Percentiles rank a stretch among this genome's conserved stretches.
phyloP scores from a whole-genome alignment of 495 filamentous ascomycete species.

The Amphirosellinia nigrospora region DNA sequence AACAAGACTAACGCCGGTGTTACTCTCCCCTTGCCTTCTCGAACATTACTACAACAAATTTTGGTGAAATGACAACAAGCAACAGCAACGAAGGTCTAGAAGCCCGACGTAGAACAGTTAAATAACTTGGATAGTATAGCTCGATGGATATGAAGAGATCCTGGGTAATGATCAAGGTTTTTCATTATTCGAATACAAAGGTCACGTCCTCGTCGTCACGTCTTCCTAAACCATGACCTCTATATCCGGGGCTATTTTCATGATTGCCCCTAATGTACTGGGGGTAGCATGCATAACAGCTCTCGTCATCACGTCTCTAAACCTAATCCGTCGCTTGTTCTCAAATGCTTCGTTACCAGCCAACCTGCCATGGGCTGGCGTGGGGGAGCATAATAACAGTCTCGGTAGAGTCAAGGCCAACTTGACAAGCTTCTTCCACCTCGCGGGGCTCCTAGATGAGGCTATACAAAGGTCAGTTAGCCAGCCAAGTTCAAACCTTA shows the following conservation, averaged over 20 bases:
- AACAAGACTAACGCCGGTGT: neutral
- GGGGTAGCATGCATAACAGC: neutral
- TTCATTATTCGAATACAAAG: neutral
- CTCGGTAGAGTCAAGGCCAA: constrained; percentile 26
- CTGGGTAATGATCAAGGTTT: neutral
- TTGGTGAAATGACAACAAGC: neutral
- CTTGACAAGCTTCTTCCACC: constrained; percentile 26
- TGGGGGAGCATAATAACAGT: neutral
- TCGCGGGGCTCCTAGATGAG: constrained; percentile 28
- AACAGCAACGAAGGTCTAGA: neutral
- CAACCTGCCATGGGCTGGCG: constrained; percentile 30
- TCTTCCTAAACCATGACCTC: neutral
- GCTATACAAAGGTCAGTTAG: constrained; percentile 23
- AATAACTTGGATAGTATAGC: neutral
- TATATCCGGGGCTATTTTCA: neutral
- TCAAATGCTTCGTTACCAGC: constrained; percentile 25
- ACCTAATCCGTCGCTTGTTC: constrained; percentile 27
- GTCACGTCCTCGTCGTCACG: neutral
- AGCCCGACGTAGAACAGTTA: neutral
- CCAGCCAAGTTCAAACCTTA: neutral
- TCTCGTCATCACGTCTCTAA: constrained; percentile 12
- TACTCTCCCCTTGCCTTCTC: neutral
- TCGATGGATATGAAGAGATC: neutral
- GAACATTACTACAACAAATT: neutral
- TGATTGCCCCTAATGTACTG: neutral